Conservation (phyloP, 495 filamentous ascomycete species). For the Penicillium canescens region DNA sequence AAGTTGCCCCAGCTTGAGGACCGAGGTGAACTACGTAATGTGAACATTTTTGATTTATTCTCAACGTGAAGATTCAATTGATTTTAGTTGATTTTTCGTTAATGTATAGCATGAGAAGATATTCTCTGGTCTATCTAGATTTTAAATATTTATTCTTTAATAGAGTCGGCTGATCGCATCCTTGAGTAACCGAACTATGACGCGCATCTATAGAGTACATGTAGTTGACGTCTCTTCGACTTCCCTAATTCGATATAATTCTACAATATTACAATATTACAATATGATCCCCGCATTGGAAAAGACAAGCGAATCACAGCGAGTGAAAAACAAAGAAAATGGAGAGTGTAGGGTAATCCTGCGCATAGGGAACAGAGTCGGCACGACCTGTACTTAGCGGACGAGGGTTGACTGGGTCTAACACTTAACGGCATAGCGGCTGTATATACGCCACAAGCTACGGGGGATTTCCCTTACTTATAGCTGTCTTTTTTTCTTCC, state of each 20-base stretch:
- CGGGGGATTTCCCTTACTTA: conserved; percentile 2
- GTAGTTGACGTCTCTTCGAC: background rate
- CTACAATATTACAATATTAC: background rate
- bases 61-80: too few relatives aligned
- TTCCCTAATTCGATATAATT: background rate
- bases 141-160: background rate
- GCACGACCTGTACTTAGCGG: conserved; percentile 68
- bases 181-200: conserved; percentile 7
- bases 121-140: background rate
- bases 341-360: conserved; percentile 35
- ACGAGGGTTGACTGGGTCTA: conserved; percentile 37
- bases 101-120: too few relatives aligned
- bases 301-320: conserved; percentile 3
- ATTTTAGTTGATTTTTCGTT: too few relatives aligned
- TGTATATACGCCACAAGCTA: conserved; percentile 14
- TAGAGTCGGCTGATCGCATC: background rate
- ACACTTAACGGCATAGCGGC: conserved; percentile 31
- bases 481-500: conserved; percentile 18
- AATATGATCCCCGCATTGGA: too few relatives aligned
- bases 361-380: conserved; percentile 39
- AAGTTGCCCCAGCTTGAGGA: too few relatives aligned
- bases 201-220: background rate
- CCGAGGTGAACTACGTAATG: too few relatives aligned
- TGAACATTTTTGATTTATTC: too few relatives aligned
- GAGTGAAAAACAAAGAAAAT: background rate